Evolutionary conservation across 345 rosid genomes (phyloP), one percentile per base, ranked within the genome.

Genomic region (Citrus medica): DNA sequence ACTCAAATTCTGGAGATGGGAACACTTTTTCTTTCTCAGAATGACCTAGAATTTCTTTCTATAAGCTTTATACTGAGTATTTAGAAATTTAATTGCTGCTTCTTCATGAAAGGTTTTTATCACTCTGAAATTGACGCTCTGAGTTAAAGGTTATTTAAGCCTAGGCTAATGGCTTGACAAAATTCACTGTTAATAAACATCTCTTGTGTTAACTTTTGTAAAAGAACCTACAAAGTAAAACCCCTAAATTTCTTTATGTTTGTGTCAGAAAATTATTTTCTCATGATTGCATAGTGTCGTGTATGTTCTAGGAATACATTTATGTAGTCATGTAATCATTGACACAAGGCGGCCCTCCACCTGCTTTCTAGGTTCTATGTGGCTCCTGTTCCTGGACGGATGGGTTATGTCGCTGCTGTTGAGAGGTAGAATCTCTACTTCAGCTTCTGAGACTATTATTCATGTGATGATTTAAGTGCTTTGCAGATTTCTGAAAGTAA

Each of bases 401-500:
- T 92, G 94, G 98, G 98, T 75, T 92, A 88, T 83, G 67, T 89
- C 19, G 94, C 90, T 70, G 94, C 98, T 32, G 90, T 83, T 77
- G 86, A 92, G 86, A 89, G 98, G 98, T 93, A 85, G 76, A 4
- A 40, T 63, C 48, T 62, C 79, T 66, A 62, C 62, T 68, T 59
- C 62, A 69, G 69, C 22, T 79, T 69, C n/a, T 68, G 75, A 42
- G 75, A 72, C 21, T 58, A 53, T 68, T 48, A 61, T 74, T 68
- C 51, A 71, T 22, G 35, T 80, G 51, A 83, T 68, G 48, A 56
- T 60, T 62, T 21, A 63, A 76, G 74, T 69, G 69, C 38, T 70
- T 79, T 88, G 84, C 90, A 94, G 97, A 84, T 92, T 94, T 85
- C 79, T 93, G 77, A 94, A 94, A 86, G 83, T 94, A 76, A 88